These are phyloP conservation scores for Xylaria castorea DNA, from an alignment of 495 filamentous ascomycete genomes.

Conservation along the genomic window DNA sequence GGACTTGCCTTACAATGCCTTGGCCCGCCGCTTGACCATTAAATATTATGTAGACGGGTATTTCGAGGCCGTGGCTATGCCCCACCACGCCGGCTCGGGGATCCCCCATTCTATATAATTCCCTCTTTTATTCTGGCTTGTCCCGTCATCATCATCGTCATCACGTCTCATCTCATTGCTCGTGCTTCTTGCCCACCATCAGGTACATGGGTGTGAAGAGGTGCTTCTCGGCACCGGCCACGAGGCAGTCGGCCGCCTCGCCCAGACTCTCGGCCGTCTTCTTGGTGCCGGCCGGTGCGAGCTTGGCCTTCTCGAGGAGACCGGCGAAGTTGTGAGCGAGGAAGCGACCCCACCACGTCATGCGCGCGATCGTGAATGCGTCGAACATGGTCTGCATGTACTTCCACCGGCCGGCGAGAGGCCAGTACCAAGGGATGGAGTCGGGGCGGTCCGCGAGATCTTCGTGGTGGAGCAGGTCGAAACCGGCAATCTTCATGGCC, in stretches of 20 bases:
- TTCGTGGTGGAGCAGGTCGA: slow-evolving; percentile 84
- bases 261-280: slow-evolving; percentile 94
- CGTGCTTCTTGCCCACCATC: slow-evolving; percentile 95
- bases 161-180: slow-evolving; percentile 36
- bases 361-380: slow-evolving; percentile 81
- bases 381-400: slow-evolving; percentile 83
- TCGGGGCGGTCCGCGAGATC: slow-evolving; percentile 87
- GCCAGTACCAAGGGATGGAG: slow-evolving; percentile 91
- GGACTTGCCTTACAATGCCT: not conserved
- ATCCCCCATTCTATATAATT: not conserved
- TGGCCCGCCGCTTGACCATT: slow-evolving; percentile 16
- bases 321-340: slow-evolving; percentile 82
- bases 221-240: slow-evolving; percentile 88
- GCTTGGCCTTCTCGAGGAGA: slow-evolving; percentile 71
- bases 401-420: slow-evolving; percentile 78
- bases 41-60: slow-evolving; percentile 24
- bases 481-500: slow-evolving; percentile 89
- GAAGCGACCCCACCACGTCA: slow-evolving; percentile 86
- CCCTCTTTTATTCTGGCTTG: not conserved
- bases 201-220: slow-evolving; percentile 99
- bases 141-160: slow-evolving; percentile 20
- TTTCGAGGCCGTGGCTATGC: slow-evolving; percentile 17
- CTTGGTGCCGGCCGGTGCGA: slow-evolving; percentile 86
- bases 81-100: slow-evolving; percentile 17
- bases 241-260: slow-evolving; percentile 82